A percentile compares a stretch with the other conserved stretches of the same genome.
These are phyloP conservation scores for Tephrocybe sp. DNA, from an alignment of 768 basidiomycete genomes.

Conservation along the genomic window DNA sequence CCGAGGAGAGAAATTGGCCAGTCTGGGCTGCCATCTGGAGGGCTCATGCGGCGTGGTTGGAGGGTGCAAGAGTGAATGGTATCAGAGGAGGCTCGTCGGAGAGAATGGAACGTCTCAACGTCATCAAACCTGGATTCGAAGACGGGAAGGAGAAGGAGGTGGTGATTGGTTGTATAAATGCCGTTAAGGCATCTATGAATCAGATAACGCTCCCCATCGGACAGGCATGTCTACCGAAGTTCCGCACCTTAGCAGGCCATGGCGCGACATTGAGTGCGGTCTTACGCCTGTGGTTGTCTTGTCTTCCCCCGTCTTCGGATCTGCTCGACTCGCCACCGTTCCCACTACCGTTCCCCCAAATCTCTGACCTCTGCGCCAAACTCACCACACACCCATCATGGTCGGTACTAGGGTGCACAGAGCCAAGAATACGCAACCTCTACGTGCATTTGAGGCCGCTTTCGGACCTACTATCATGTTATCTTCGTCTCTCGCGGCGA, in stretches of 20 bases:
- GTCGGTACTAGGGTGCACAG: constrained; percentile 28
- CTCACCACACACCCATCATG: constrained; percentile 56
- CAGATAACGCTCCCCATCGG: constrained; percentile 16
- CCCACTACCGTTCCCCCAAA: constrained; percentile 52
- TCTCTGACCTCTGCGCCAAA: constrained; percentile 52
- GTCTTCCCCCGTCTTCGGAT: constrained; percentile 43
- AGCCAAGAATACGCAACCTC: constrained; percentile 18
- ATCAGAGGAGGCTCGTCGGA: constrained; percentile 67
- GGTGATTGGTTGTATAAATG: constrained; percentile 33
- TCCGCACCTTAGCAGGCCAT: constrained; percentile 32
- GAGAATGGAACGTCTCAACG: constrained; percentile 38
- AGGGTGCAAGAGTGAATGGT: constrained; percentile 75
- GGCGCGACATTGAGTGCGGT: constrained; percentile 43
- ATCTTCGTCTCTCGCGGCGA: constrained; percentile 58
- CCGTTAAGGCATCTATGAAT: constrained; percentile 30
- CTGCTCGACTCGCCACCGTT: constrained; percentile 56
- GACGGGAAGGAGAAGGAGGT: constrained; percentile 33
- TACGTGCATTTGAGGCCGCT: constrained; percentile 51
- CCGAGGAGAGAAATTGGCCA: constrained; percentile 30
- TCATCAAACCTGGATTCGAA: constrained; percentile 42
- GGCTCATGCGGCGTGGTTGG: constrained; percentile 66
- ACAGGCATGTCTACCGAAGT: constrained; percentile 15
- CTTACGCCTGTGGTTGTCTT: constrained; percentile 67
- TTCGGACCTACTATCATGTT: constrained; percentile 50
- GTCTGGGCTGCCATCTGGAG: constrained; percentile 55